phyloP scores from a whole-genome alignment of 2,329 filamentous ascomycete genomes.

The Penicillium hordei region DNA sequence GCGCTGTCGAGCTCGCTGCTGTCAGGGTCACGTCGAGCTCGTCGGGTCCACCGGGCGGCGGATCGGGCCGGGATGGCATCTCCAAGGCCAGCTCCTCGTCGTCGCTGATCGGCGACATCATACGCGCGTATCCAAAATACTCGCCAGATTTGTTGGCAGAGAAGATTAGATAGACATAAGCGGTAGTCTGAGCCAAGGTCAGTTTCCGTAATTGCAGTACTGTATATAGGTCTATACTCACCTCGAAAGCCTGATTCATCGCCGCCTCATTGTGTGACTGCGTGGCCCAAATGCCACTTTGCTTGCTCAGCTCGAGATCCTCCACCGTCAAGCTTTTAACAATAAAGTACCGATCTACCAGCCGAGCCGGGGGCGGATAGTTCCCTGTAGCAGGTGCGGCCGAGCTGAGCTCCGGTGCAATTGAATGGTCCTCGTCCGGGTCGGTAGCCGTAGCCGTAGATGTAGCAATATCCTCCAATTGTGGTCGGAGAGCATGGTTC shows the following conservation, averaged over 20 bases:
- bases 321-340: constrained; percentile 90
- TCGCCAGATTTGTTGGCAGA: constrained; percentile 97
- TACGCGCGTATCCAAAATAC: constrained; percentile 92
- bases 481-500: constrained; percentile 28
- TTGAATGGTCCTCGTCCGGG: constrained; percentile 9
- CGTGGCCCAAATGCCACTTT: constrained; percentile 87
- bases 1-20: constrained; percentile 72
- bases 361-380: constrained; percentile 29
- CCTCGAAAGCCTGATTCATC: constrained; percentile 80
- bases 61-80: constrained; percentile 65
- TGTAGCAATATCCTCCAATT: constrained; percentile 12
- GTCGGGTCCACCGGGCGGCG: constrained; percentile 58
- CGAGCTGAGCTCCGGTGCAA: constrained; percentile 11
- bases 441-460: neutral
- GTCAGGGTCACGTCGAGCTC: constrained; percentile 78
- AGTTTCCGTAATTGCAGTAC: neutral
- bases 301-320: constrained; percentile 84
- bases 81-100: constrained; percentile 69
- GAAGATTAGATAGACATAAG: constrained; percentile 88
- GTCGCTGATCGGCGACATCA: constrained; percentile 79
- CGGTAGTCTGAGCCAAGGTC: constrained; percentile 58
- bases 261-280: constrained; percentile 88
- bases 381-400: constrained; percentile 18
- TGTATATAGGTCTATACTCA: constrained; percentile 40
- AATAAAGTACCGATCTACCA: constrained; percentile 80